phyloP scores from a whole-genome alignment of 2,329 filamentous ascomycete species.

The Huntiella abstrusa region DNA sequence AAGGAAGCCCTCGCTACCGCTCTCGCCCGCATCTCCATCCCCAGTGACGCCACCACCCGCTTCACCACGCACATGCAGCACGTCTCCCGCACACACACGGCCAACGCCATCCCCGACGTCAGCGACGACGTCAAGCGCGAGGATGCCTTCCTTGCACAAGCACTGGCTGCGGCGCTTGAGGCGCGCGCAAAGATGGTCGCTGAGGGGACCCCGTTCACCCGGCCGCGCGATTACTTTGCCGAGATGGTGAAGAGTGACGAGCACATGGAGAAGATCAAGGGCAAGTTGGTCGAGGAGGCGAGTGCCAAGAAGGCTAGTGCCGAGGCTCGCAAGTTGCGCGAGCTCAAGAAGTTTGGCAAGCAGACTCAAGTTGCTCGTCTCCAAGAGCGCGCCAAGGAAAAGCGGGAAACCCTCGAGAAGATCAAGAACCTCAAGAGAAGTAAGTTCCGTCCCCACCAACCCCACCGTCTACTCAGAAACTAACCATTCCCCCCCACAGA shows the following conservation, averaged over 20 bases:
- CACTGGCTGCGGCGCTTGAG: conserved; percentile 55
- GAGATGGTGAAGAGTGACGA: conserved; percentile 99
- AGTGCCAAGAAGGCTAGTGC: conserved; percentile 79
- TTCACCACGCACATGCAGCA: conserved; percentile 75
- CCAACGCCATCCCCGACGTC: conserved; percentile 53
- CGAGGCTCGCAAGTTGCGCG: conserved; percentile 78
- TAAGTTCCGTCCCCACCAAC: conserved; percentile 29
- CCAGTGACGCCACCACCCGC: conserved; percentile 44
- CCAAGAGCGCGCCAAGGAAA: conserved; percentile 83
- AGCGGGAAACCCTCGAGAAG: conserved; percentile 86
- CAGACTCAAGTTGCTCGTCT: conserved; percentile 91
- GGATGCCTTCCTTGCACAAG: conserved; percentile 82
- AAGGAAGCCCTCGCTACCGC: conserved; percentile 65
- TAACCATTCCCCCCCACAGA: conserved; percentile 36
- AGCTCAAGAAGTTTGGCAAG: conserved; percentile 98
- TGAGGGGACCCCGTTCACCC: conserved; percentile 69
- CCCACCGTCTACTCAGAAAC: conserved; percentile 9
- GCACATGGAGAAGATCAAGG: conserved; percentile 93
- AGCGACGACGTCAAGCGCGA: conserved; percentile 87
- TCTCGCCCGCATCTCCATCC: conserved; percentile 56
- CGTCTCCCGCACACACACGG: conserved; percentile 45
- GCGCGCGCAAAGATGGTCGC: conserved; percentile 59
- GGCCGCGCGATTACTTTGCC: conserved; percentile 89
- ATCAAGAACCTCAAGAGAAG: conserved; percentile 90
- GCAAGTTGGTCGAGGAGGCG: conserved; percentile 80